phyloP scores from a whole-genome alignment of 768 basidiomycete species.

The Boletus reticuloceps region DNA sequence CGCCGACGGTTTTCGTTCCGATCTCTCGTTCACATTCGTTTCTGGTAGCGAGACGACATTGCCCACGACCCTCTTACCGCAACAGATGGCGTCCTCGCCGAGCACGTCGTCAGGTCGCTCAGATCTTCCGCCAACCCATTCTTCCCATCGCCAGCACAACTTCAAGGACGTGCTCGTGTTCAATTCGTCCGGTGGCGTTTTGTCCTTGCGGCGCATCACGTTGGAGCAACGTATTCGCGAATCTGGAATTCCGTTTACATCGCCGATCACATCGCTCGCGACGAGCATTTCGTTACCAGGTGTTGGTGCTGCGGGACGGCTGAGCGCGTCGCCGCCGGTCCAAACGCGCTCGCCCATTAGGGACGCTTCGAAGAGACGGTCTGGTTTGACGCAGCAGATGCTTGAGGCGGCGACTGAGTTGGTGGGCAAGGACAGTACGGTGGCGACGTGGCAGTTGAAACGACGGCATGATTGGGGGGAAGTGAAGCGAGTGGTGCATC shows the following conservation, averaged over 20 bases:
- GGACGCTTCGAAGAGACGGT: slow-evolving; percentile 26
- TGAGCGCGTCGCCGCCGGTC: slow-evolving; percentile 28
- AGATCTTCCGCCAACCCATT: slow-evolving; percentile 28
- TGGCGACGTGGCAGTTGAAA: no score
- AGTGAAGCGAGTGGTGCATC: slow-evolving; percentile 36
- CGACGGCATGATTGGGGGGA: not conserved
- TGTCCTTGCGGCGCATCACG: slow-evolving; percentile 54
- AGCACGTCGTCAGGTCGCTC: slow-evolving; percentile 30
- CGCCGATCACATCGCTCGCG: slow-evolving; percentile 25
- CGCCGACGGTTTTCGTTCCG: slow-evolving; percentile 30
- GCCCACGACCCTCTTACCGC: slow-evolving; percentile 40
- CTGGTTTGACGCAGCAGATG: slow-evolving; percentile 36
- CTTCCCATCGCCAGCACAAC: slow-evolving; percentile 38
- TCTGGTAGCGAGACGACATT: slow-evolving; percentile 28
- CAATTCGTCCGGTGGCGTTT: slow-evolving; percentile 53
- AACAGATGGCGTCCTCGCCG: slow-evolving; percentile 22
- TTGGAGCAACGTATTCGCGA: slow-evolving; percentile 38
- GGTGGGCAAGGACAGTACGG: slow-evolving; percentile 30
- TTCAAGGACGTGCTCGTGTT: slow-evolving; percentile 70
- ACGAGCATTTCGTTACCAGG: slow-evolving; percentile 65
- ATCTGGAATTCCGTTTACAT: slow-evolving; percentile 21
- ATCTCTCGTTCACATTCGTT: slow-evolving; percentile 60
- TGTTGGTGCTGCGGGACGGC: slow-evolving; percentile 41
- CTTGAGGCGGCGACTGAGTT: slow-evolving; percentile 36
- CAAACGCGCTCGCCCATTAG: slow-evolving; percentile 19